phyloP scores from a whole-genome alignment of 73 alveolate species.

The Paramecium tetraurelia region DNA sequence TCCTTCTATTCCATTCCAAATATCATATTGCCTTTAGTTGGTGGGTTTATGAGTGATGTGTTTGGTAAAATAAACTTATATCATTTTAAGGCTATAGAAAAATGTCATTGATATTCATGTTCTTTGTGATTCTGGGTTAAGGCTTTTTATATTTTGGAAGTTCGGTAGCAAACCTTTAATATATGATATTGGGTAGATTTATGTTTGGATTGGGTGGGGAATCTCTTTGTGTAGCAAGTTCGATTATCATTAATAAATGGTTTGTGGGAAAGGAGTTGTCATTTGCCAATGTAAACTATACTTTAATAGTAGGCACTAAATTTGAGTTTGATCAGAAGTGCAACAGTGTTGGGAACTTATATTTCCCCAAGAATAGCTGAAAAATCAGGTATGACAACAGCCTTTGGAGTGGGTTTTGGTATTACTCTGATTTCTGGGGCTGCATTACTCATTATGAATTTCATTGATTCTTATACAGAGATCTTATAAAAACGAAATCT shows the following conservation, averaged over 20 bases:
- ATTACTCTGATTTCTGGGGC: not conserved
- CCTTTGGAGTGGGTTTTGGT: conserved; percentile 29
- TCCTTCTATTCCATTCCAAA: conserved; percentile 59
- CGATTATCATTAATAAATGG: conserved; percentile 46
- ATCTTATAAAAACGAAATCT: not conserved
- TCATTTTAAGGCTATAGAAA: conserved; percentile 35
- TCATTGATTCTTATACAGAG: not conserved
- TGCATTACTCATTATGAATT: not conserved
- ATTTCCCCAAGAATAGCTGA: conserved; percentile 62
- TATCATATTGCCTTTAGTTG: conserved; percentile 49
- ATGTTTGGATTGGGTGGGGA: conserved; percentile 64
- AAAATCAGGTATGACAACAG: conserved; percentile 11
- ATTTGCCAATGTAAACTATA: conserved; percentile 24
- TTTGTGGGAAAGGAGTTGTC: conserved; percentile 56
- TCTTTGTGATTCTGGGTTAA: conserved; percentile 25
- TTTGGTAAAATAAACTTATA: not conserved
- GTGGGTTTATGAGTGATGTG: conserved; percentile 60
- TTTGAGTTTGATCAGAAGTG: conserved; percentile 54
- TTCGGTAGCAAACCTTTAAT: conserved; percentile 2
- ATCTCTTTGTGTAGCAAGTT: conserved; percentile 47
- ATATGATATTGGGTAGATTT: conserved; percentile 60
- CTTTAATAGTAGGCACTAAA: not conserved
- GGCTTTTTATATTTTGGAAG: conserved; percentile 32
- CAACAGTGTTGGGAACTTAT: conserved; percentile 48
- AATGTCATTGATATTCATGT: conserved; percentile 42